Percentiles rank a stretch among this genome's conserved stretches.
Evolutionary conservation across 1,139 yeast genomes (phyloP).

Genomic region (Scheffersomyces lignicola): DNA sequence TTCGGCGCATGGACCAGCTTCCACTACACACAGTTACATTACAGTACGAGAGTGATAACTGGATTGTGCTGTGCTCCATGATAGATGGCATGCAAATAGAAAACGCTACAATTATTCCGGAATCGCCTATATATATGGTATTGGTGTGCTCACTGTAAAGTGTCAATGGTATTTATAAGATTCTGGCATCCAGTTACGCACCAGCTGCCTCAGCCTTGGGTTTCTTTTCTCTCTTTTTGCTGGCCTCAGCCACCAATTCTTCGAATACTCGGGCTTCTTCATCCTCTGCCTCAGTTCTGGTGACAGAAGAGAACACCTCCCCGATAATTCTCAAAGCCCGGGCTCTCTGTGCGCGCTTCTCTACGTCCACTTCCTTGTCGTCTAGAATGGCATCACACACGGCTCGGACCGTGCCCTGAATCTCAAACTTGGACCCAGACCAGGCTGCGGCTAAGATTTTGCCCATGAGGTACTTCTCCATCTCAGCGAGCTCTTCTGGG

Average conservation of each 20-base stretch:
- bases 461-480: conserved; percentile 85
- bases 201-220: conserved; percentile 13
- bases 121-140: too few species aligned
- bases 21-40: too few species aligned
- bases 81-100: too few species aligned
- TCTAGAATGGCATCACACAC: conserved; percentile 82
- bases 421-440: conserved; percentile 91
- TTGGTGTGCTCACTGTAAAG: too few species aligned
- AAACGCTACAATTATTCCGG: too few species aligned
- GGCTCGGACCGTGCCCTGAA: conserved; percentile 81
- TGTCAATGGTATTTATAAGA: too few species aligned
- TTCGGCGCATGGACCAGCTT: too few species aligned
- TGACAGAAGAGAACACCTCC: conserved; percentile 61
- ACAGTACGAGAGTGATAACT: too few species aligned
- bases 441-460: conserved; percentile 94
- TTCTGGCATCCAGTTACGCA: too few species aligned
- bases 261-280: conserved; percentile 92
- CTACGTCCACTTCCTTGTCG: conserved; percentile 54
- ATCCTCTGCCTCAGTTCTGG: conserved; percentile 80
- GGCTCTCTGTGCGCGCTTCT: conserved; percentile 72
- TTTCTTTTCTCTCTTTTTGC: conserved; percentile 70
- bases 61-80: too few species aligned
- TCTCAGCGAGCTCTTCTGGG: conserved; percentile 77
- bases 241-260: conserved; percentile 88
- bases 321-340: conserved; percentile 76